A percentile compares a stretch with the other conserved stretches of the same genome.
These are phyloP conservation scores for Hemisphaericaspora xylofermentans DNA, from an alignment of 1,139 yeast species.

Conservation along the genomic window DNA sequence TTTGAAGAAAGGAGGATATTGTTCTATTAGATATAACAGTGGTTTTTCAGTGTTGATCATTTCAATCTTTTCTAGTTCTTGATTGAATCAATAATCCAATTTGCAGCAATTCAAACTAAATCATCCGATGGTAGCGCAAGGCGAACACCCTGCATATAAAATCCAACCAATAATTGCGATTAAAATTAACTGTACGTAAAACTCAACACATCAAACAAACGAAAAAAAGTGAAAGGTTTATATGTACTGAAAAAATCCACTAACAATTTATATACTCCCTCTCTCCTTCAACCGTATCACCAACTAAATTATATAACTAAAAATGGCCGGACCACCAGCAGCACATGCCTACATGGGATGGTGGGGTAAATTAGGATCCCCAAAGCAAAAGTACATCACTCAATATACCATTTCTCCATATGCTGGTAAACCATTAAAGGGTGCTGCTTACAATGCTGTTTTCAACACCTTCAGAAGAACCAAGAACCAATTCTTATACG, in stretches of 20 bases:
- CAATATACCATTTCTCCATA: slow-evolving; percentile 89
- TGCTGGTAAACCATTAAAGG: slow-evolving; percentile 91
- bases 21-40: too few species aligned
- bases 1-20: too few species aligned
- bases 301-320: slow-evolving; percentile 7
- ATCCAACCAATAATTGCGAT: slow-evolving; percentile 3
- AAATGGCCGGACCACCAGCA: slow-evolving; percentile 73
- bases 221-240: slow-evolving; percentile 1
- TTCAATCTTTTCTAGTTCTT: too few species aligned
- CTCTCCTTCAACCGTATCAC: background rate
- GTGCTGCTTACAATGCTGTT: slow-evolving; percentile 78
- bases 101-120: too few species aligned
- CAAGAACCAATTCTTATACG: slow-evolving; percentile 78
- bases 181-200: background rate
- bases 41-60: too few species aligned
- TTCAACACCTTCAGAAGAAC: slow-evolving; percentile 96
- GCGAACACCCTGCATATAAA: slow-evolving; percentile 3
- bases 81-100: too few species aligned
- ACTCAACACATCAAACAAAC: background rate
- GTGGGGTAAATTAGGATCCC: slow-evolving; percentile 92
- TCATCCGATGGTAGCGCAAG: background rate
- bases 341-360: slow-evolving; percentile 90
- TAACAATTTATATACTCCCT: background rate
- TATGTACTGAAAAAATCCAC: background rate
- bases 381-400: slow-evolving; percentile 83